These are phyloP conservation scores for Pseudopithomyces chartarum DNA, from an alignment of 2,329 filamentous ascomycete species.

Conservation along the genomic window DNA sequence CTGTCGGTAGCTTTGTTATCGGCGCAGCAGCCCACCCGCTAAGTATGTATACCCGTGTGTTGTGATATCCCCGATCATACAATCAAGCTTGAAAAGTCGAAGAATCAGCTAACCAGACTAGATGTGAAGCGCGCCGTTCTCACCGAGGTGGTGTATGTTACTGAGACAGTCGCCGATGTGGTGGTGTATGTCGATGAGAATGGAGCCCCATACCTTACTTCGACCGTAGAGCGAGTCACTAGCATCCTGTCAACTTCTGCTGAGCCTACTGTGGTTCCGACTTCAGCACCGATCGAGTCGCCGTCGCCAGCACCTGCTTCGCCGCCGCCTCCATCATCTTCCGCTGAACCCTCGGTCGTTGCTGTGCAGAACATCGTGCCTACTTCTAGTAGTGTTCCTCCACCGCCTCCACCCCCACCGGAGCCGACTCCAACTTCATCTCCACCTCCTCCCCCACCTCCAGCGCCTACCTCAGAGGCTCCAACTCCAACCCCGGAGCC, in stretches of 20 bases:
- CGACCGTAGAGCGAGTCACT: constrained; percentile 18
- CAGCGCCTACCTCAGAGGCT: background rate
- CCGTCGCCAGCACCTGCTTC: constrained; percentile 9
- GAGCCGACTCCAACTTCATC: constrained; percentile 7
- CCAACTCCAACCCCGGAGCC: background rate
- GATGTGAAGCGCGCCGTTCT: constrained; percentile 36
- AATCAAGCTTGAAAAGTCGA: too few relatives aligned
- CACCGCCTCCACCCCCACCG: constrained; percentile 6
- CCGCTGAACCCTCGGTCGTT: constrained; percentile 13
- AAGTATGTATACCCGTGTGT: constrained; percentile 24
- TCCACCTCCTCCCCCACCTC: background rate
- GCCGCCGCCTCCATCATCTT: constrained; percentile 8
- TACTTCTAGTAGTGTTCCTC: background rate
- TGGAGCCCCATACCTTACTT: constrained; percentile 33
- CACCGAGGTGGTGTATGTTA: constrained; percentile 39
- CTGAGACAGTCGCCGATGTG: constrained; percentile 34
- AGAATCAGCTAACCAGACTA: background rate
- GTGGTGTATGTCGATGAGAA: constrained; percentile 39
- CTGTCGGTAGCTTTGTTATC: constrained; percentile 47
- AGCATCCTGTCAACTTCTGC: constrained; percentile 14
- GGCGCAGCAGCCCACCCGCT: constrained; percentile 52
- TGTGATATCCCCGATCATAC: background rate
- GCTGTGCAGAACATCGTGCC: constrained; percentile 3
- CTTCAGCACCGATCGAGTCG: constrained; percentile 9
- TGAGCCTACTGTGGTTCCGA: constrained; percentile 9